Evolutionary conservation across 257 asterid species (phyloP).

Genomic region (Striga asiatica): DNA sequence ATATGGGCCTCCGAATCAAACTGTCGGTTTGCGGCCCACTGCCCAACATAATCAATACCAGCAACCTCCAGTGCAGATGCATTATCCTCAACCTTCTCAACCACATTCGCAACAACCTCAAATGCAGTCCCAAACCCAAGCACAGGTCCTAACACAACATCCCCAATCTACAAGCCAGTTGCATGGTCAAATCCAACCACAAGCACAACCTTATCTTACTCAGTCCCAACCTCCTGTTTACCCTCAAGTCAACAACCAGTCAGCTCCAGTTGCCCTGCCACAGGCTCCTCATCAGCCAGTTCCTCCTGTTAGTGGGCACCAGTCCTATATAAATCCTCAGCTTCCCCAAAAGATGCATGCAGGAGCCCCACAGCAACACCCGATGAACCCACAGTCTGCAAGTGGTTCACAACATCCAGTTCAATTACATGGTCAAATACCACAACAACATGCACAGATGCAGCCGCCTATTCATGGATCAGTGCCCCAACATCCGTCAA

Average conservation of each 20-base stretch:
- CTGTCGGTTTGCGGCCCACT: conserved; percentile 35
- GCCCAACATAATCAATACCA: conserved; percentile 43
- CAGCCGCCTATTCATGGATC: conserved; percentile 50
- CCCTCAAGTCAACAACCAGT: conserved; percentile 49
- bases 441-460: conserved; percentile 40
- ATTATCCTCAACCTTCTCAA: conserved; percentile 32
- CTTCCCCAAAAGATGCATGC: conserved; percentile 40
- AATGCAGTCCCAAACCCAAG: conserved; percentile 29
- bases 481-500: conserved; percentile 31
- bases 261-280: conserved; percentile 29
- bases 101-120: conserved; percentile 26
- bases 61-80: conserved; percentile 36
- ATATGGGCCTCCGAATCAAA: conserved; percentile 32
- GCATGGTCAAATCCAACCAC: conserved; percentile 40
- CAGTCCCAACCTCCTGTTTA: conserved; percentile 31
- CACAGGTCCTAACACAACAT: conserved; percentile 29
- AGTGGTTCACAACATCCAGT: conserved; percentile 38
- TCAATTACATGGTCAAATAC: conserved; percentile 42
- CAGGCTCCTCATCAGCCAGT: conserved; percentile 36
- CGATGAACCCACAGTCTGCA: conserved; percentile 19
- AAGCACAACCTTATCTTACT: conserved; percentile 28
- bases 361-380: conserved; percentile 39
- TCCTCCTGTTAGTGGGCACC: conserved; percentile 49
- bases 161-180: conserved; percentile 23
- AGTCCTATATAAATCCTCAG: conserved; percentile 54